phyloP scores from a whole-genome alignment of 2,329 filamentous ascomycete species.

The Cadophora sp. region DNA sequence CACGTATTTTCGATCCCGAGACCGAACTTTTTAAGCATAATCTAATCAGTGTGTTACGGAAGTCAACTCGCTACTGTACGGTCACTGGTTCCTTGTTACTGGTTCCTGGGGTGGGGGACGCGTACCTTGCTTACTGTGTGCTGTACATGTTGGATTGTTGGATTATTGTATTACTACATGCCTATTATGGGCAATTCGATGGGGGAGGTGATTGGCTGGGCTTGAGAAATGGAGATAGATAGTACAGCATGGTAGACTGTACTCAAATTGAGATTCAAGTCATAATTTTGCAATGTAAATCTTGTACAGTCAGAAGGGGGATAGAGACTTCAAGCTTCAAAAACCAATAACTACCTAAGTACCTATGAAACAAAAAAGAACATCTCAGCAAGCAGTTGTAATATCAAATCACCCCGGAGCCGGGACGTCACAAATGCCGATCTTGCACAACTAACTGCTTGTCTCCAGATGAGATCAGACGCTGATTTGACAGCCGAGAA shows the following conservation, averaged over 20 bases:
- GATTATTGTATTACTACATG: background rate
- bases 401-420: background rate
- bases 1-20: background rate
- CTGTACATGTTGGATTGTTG: too few species aligned
- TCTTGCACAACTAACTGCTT: background rate
- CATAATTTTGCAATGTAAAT: too few species aligned
- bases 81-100: constrained; percentile 1
- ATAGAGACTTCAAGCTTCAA: too few species aligned
- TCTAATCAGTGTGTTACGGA: background rate
- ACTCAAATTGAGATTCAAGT: too few species aligned
- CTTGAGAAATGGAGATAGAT: too few species aligned
- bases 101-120: background rate
- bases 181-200: background rate
- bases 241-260: too few species aligned
- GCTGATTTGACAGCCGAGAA: constrained; percentile 9
- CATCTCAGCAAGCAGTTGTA: background rate
- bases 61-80: background rate
- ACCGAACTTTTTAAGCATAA: constrained; percentile 8
- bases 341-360: too few species aligned
- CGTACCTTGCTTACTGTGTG: constrained; percentile 10
- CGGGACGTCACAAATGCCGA: constrained; percentile 7
- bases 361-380: too few species aligned
- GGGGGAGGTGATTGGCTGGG: too few species aligned
- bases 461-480: background rate
- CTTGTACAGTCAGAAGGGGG: too few species aligned